Evolutionary conservation across 73 alveolate genomes (phyloP).

Genomic region (Uronychia setigera): DNA sequence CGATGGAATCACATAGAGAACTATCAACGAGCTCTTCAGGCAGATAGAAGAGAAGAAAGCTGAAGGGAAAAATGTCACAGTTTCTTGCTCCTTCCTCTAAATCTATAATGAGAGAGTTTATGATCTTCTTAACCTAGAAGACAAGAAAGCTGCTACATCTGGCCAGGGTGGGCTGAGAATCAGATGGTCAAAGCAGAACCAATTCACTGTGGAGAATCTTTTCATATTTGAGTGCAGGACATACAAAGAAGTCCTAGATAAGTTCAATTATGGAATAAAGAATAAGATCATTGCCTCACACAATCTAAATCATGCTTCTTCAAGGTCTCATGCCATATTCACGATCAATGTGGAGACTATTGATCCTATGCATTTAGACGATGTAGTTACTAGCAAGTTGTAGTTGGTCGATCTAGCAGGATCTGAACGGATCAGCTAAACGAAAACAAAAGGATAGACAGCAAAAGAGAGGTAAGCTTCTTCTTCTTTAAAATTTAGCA

Average conservation of each 20-base stretch:
- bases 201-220: constrained; percentile 83
- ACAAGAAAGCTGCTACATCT: constrained; percentile 15
- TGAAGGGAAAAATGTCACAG: constrained; percentile 16
- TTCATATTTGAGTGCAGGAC: constrained; percentile 72
- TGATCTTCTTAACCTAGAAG: constrained; percentile 33
- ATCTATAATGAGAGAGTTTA: constrained; percentile 49
- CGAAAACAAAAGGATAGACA: constrained; percentile 91
- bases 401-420: constrained; percentile 85
- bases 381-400: constrained; percentile 73
- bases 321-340: constrained; percentile 96
- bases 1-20: constrained; percentile 13
- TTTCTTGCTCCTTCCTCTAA: constrained; percentile 22
- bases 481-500: no score
- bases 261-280: constrained; percentile 82
- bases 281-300: constrained; percentile 96
- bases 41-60: not conserved
- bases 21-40: constrained; percentile 11
- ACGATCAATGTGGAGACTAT: constrained; percentile 84
- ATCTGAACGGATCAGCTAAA: constrained; percentile 76
- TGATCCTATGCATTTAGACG: constrained; percentile 81
- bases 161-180: constrained; percentile 62
- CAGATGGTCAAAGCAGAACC: constrained; percentile 81
- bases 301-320: constrained; percentile 87
- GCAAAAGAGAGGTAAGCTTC: no score
- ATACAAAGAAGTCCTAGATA: constrained; percentile 69